A percentile compares a stretch with the other conserved stretches of the same genome.
These are phyloP conservation scores for Epicoccum sorghinum DNA, from an alignment of 2,329 filamentous ascomycete genomes.

Conservation along the genomic window DNA sequence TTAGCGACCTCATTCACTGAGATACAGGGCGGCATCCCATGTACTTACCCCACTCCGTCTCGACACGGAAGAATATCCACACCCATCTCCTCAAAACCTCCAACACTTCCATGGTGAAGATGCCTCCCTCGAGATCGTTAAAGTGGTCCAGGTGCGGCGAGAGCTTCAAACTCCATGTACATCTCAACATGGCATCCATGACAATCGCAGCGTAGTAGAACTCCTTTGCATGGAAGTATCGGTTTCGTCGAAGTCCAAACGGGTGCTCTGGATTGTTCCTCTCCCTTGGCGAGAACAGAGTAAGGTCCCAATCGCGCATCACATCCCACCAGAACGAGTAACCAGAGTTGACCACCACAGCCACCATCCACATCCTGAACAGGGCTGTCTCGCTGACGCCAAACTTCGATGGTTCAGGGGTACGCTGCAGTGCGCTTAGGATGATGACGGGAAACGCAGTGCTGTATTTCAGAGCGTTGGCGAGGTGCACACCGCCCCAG, in stretches of 20 bases:
- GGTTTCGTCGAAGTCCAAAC: constrained; percentile 76
- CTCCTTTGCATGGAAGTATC: constrained; percentile 72
- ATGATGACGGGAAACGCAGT: constrained; percentile 91
- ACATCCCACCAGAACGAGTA: constrained; percentile 99
- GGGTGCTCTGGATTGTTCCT: constrained; percentile 70
- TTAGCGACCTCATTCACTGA: constrained; percentile 15
- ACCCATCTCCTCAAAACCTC: constrained; percentile 91
- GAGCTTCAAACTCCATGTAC: constrained; percentile 90
- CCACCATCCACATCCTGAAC: constrained; percentile 66
- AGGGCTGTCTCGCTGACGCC: constrained; percentile 62
- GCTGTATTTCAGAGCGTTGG: constrained; percentile 95
- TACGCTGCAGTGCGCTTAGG: constrained; percentile 74
- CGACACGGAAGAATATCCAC: constrained; percentile 95
- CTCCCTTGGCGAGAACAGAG: constrained; percentile 70
- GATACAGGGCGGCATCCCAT: not conserved
- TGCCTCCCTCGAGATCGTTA: constrained; percentile 83
- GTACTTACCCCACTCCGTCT: constrained; percentile 83
- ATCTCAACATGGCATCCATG: constrained; percentile 80
- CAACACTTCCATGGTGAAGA: constrained; percentile 84
- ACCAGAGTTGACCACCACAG: constrained; percentile 80
- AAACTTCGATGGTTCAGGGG: constrained; percentile 59
- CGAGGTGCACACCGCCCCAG: constrained; percentile 85
- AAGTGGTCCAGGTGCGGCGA: constrained; percentile 82
- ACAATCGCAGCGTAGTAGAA: constrained; percentile 84
- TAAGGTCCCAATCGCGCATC: constrained; percentile 94